Evolutionary conservation across 2,329 filamentous ascomycete genomes (phyloP), one percentile per base, ranked within the genome.

Genomic region (Colletotrichum horii): DNA sequence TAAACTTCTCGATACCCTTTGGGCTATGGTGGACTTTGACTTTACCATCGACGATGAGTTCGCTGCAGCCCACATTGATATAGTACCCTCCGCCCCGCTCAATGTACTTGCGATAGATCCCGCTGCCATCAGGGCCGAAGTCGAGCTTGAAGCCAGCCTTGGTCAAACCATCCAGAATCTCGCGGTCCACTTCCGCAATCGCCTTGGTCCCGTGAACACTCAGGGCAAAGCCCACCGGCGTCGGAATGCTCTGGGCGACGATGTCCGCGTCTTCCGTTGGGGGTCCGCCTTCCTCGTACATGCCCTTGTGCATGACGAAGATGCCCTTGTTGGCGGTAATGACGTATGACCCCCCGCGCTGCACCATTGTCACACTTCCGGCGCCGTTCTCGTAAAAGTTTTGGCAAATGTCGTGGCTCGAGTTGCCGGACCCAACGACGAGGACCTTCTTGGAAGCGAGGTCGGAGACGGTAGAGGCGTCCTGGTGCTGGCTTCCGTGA

Each of bases 31-130:
- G 91, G 30, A 94, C 84, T 78, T 91, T 91, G 81, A 94, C 91
- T 80, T 91, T 91, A 1, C 92, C 92, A 15, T 93, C 90, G 3
- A 86, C 86, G 74, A 94, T 93, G 28, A 94, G 86, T 79, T 90
- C 83, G 0, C 89, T 90, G 0, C 89, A 90, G 0, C 93, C 93
- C 2, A 94, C 92, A 76, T 94, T 91, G 76, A 94, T 93, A 82
- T 94, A 94, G 80, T 94, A 94, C 0, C 93, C 93, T 1, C 93
- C 93, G 2, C 92, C 92, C 4, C 91, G 88, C 78, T 92, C 91
- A 77, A 93, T 87, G 79, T 93, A 94, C 81, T 93, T 93, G 68
- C 89, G 82, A 72, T 91, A 87, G 5, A 94, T 84, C 0, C 93
- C 92, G 0, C 88, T 85, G 1, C 85, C 88, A 69, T 92, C 88